Base-by-base conservation (phyloP, 768 basidiomycete genomes). In the Auriculariales sp. region DNA sequence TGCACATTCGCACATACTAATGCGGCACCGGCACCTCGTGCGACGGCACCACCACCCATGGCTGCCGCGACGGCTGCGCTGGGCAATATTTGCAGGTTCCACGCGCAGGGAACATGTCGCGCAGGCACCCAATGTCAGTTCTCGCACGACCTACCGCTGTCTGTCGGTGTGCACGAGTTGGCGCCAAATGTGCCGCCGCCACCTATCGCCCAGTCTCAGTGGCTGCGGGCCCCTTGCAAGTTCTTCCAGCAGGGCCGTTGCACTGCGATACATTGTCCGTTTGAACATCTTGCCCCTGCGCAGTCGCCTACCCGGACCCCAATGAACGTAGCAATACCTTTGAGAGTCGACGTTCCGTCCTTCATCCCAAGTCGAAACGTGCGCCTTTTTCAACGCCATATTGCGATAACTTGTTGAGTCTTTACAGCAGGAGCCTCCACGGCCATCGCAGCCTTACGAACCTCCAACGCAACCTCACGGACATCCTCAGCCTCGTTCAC, bases 181-280 rank as follows among this genome's bases (percentile, higher is more conserved):
- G 56, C 11, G 71, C 52, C 49, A 49, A 24, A 70, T 66, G 54
- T 62, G 70, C 12, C 69, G 71, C 56, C 67, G 66, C n/a, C 57
- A 9, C 68, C 69, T 28, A 68, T 3, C 27, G 39, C 22, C 19
- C 53, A 12, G 30, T 45, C 47, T 15, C 35, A 15, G 1, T 10
- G 45, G 49, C 24, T 30, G 52, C 29, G 36, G 50, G 19, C 25
- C 35, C 44, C 17, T 44, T 27, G 35, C 50, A 10, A 19, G 22
- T 19, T 42, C 32, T 15, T 36, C 50, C 7, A 47, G 29, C 28
- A 19, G 52, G 36, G 14, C 22, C 28, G 36, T 25, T 12, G 45
- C 54, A 5, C 56, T 59, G 27, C 59, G 60, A 3, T 54, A 50
- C 39, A 54, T 66, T 25, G 59, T 61, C 54, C 59, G 60, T 44